These are phyloP conservation scores for Microsporum ferrugineum DNA, from an alignment of 2,329 filamentous ascomycete species.

Conservation along the genomic window DNA sequence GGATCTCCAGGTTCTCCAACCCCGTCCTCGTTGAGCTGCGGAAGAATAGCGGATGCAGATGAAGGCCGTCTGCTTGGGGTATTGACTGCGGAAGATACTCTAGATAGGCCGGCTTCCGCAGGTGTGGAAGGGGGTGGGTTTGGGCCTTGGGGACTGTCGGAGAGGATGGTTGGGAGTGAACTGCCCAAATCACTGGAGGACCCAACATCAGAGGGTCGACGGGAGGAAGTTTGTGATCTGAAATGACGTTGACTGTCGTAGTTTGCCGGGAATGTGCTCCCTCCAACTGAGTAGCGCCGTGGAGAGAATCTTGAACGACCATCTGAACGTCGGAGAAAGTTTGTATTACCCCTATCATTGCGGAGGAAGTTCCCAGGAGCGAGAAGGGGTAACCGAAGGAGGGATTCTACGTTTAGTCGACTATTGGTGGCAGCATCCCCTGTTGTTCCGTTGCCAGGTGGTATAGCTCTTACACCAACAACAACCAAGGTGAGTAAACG, in stretches of 20 bases:
- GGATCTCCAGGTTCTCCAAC: slow-evolving; percentile 28
- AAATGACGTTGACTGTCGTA: slow-evolving; percentile 46
- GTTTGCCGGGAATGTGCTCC: slow-evolving; percentile 37
- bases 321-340: slow-evolving; percentile 43
- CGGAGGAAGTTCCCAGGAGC: slow-evolving; percentile 34
- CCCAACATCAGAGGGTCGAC: slow-evolving; percentile 25
- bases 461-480: slow-evolving; percentile 57
- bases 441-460: slow-evolving; percentile 38
- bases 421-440: slow-evolving; percentile 35
- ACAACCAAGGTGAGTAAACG: slow-evolving; percentile 59
- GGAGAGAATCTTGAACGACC: slow-evolving; percentile 45
- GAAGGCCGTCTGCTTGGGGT: slow-evolving; percentile 39
- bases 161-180: slow-evolving; percentile 35
- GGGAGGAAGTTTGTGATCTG: slow-evolving; percentile 26
- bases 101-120: slow-evolving; percentile 46
- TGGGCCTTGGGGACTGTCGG: slow-evolving; percentile 48
- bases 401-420: slow-evolving; percentile 26
- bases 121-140: slow-evolving; percentile 54
- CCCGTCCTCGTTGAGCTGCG: slow-evolving; percentile 31
- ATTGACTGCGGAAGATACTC: slow-evolving; percentile 43
- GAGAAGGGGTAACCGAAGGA: slow-evolving; percentile 36
- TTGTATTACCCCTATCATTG: slow-evolving; percentile 36
- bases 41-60: slow-evolving; percentile 35
- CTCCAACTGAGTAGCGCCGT: slow-evolving; percentile 44
- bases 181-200: slow-evolving; percentile 21